Evolutionary conservation across 2,329 filamentous ascomycete species (phyloP).

Genomic region (Orbilia quercus): DNA sequence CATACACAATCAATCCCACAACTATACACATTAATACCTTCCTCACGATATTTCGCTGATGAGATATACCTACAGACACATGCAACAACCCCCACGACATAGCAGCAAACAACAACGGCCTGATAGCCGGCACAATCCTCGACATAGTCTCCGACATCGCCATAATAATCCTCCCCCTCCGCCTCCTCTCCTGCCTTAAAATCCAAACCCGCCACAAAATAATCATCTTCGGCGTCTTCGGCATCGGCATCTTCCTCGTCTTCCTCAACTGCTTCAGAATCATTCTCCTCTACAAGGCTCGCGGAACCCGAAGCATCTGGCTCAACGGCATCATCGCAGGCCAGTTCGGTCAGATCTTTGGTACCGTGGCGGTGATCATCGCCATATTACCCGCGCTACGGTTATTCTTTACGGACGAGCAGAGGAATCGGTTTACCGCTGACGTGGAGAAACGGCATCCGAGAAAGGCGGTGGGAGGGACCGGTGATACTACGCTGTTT

Average conservation of each 20-base stretch:
- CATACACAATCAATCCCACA: too few relatives aligned
- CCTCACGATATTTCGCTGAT: background rate
- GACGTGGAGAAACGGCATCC: conserved; percentile 20
- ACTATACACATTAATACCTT: too few relatives aligned
- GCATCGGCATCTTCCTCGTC: conserved; percentile 22
- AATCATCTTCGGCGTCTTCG: conserved; percentile 13
- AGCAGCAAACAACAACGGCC: conserved; percentile 30
- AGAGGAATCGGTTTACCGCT: conserved; percentile 6
- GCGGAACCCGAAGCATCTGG: conserved; percentile 17
- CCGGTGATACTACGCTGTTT: conserved; percentile 31
- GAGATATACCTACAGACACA: background rate
- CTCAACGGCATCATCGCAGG: conserved; percentile 18
- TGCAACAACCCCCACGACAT: conserved; percentile 35
- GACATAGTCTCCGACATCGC: conserved; percentile 28
- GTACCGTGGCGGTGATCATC: conserved; percentile 9
- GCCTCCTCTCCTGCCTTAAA: conserved; percentile 21
- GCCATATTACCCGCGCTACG: conserved; percentile 26
- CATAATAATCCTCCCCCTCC: conserved; percentile 20
- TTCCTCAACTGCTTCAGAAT: conserved; percentile 20
- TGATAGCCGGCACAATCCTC: conserved; percentile 31
- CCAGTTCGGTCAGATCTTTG: conserved; percentile 35
- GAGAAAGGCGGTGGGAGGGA: background rate
- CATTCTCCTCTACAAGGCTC: conserved; percentile 18
- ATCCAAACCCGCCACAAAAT: conserved; percentile 21
- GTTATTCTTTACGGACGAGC: conserved; percentile 28